Base-by-base conservation (phyloP, 2,329 filamentous ascomycete genomes). In the Cladobotryum mycophilum region DNA sequence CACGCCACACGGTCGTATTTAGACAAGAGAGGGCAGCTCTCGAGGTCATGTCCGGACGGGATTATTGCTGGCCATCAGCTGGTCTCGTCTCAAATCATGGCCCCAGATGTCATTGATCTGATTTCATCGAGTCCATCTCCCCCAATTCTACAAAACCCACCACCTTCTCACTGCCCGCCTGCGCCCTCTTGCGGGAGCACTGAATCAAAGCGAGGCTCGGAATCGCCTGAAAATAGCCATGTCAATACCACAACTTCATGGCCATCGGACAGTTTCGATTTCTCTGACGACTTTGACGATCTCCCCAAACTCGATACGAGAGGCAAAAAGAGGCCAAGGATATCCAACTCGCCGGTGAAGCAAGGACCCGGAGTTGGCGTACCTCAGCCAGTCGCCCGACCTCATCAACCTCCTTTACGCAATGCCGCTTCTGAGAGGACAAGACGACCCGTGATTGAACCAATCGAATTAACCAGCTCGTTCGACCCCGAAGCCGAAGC, bases 381-480 rank as follows among this genome's bases (percentile, higher is more conserved):
- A 20, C 18, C 41, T 42, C 36, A 45, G 5, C 14, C 41, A 1
- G 15, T 25, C 14, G 3, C 46, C 22, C 45, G 41, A 41, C 11
- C 41, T 5, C 15, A 36, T 11, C 46, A 40, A n/a, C 50, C 45
- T 25, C 53, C 25, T 2, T 38, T 50, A 14, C 36, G 34, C 22
- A 36, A n/a, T 33, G 5, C 18, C 12, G 13, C 25, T 11, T 37
- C 40, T 5, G 37, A 48, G 33, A 36, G 36, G 11, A 34, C 13
- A 22, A 45, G 7, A 8, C 41, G 44, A 5, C 8, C 43, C 3
- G 51, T 45, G 2, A 30, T 54, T 15, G 65, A 67, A 2, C 53
- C 59, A 2, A 72, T 72, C 7, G 68, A 71, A 20, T 60, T 67
- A 2, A 68, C 68, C 0, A 73, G 69, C 49, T 70, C 70, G 0